phyloP scores from a whole-genome alignment of 305 asterid species.

The Petunia hybrid region DNA sequence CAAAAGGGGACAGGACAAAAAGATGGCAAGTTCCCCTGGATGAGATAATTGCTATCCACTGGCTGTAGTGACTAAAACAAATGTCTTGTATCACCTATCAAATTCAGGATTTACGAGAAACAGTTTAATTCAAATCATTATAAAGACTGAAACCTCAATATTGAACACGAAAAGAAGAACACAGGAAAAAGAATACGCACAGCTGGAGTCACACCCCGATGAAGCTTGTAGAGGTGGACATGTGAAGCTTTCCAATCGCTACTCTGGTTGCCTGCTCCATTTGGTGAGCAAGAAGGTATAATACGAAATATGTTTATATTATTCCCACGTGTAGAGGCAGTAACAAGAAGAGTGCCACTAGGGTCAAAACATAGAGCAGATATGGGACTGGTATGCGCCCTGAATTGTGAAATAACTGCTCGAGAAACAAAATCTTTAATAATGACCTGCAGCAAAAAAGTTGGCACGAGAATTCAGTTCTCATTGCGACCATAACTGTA shows the following conservation, averaged over 20 bases:
- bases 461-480: conserved; percentile 31
- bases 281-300: conserved; percentile 46
- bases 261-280: conserved; percentile 57
- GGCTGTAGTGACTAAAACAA: conserved; percentile 87
- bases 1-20: conserved; percentile 86
- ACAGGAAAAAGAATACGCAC: conserved; percentile 56
- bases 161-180: conserved; percentile 29
- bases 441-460: conserved; percentile 50
- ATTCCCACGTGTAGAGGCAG: conserved; percentile 55
- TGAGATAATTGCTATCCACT: conserved; percentile 91
- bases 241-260: conserved; percentile 81
- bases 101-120: conserved; percentile 7
- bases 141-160: conserved; percentile 18
- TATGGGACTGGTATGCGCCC: conserved; percentile 58
- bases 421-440: conserved; percentile 51
- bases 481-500: conserved; percentile 20
- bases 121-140: neutral
- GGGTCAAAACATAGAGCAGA: conserved; percentile 60
- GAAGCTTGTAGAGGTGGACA: conserved; percentile 91
- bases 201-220: conserved; percentile 95
- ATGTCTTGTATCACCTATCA: conserved; percentile 95
- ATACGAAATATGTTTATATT: conserved; percentile 61
- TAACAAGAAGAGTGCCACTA: conserved; percentile 61
- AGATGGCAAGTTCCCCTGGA: conserved; percentile 97
- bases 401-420: conserved; percentile 57